A percentile compares a stretch with the other conserved stretches of the same genome.
Conservation (phyloP, 768 basidiomycete genomes). For the Stropharia rugosoannulata region DNA sequence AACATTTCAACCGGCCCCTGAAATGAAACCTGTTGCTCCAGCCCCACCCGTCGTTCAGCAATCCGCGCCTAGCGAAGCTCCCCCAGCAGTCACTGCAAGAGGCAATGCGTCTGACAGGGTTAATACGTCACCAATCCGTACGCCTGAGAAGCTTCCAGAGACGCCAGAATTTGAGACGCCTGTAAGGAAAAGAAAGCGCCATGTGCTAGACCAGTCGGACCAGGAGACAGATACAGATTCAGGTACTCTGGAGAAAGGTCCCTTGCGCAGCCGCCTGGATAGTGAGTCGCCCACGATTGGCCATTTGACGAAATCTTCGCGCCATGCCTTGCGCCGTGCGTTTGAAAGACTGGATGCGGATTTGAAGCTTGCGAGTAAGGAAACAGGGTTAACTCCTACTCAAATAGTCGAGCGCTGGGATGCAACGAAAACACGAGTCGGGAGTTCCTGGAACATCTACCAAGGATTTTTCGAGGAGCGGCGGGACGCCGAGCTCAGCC, state of each 20-base stretch:
- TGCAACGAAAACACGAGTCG: not conserved
- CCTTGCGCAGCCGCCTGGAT: not conserved
- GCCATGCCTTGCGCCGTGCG: not conserved
- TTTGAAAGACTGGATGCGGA: constrained; percentile 2
- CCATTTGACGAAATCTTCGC: not conserved
- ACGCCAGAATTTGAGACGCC: no score
- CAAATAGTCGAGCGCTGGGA: constrained; percentile 10
- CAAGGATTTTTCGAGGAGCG: constrained; percentile 2
- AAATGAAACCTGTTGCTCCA: no score
- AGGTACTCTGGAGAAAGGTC: not conserved
- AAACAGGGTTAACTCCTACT: not conserved
- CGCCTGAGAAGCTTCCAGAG: no score
- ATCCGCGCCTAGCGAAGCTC: no score
- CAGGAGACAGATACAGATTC: not conserved
- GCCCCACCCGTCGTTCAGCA: no score
- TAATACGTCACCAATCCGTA: no score
- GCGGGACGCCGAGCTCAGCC: not conserved
- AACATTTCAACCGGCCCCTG: no score
- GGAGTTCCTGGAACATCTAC: constrained; percentile 7
- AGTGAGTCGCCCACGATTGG: constrained; percentile 2
- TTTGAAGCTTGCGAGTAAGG: not conserved
- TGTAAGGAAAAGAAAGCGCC: no score
- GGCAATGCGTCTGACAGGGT: no score
- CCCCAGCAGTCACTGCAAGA: no score
- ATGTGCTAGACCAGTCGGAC: no score